These are phyloP conservation scores for Metschnikowia cubensis DNA, from an alignment of 805 yeast genomes.

Conservation along the genomic window DNA sequence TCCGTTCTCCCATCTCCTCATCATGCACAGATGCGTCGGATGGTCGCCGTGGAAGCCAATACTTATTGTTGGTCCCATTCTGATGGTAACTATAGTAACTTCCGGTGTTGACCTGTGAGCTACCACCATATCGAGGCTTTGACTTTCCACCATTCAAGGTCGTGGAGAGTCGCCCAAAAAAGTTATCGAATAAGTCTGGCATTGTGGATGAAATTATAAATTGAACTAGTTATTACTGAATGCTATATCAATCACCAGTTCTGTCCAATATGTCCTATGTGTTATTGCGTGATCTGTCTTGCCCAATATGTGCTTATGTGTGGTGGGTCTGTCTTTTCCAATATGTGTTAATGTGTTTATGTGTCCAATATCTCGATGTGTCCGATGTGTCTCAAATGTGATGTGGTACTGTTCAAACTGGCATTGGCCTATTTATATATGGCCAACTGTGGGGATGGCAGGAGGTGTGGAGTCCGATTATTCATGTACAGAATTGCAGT, in stretches of 20 bases:
- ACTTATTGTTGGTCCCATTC: constrained; percentile 35
- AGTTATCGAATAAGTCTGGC: constrained; percentile 40
- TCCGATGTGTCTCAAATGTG: neutral
- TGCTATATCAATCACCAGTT: no score
- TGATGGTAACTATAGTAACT: constrained; percentile 34
- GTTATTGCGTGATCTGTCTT: neutral
- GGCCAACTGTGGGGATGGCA: neutral
- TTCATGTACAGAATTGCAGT: neutral
- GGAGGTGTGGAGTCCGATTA: neutral
- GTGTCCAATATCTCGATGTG: neutral
- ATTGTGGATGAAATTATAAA: constrained; percentile 8
- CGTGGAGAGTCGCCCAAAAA: constrained; percentile 30
- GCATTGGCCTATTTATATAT: neutral
- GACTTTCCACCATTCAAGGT: constrained; percentile 35
- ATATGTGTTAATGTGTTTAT: neutral
- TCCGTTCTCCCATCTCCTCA: constrained; percentile 1
- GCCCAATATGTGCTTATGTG: neutral
- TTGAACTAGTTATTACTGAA: no score
- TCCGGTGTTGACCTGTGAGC: constrained; percentile 37
- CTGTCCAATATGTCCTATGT: neutral
- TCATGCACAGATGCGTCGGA: neutral
- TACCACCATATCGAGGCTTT: constrained; percentile 27
- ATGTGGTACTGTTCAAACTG: neutral
- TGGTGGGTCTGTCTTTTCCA: neutral
- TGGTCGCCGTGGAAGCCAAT: constrained; percentile 23